Conservation (phyloP, 2,329 filamentous ascomycete genomes). For the Colletotrichum sp. region DNA sequence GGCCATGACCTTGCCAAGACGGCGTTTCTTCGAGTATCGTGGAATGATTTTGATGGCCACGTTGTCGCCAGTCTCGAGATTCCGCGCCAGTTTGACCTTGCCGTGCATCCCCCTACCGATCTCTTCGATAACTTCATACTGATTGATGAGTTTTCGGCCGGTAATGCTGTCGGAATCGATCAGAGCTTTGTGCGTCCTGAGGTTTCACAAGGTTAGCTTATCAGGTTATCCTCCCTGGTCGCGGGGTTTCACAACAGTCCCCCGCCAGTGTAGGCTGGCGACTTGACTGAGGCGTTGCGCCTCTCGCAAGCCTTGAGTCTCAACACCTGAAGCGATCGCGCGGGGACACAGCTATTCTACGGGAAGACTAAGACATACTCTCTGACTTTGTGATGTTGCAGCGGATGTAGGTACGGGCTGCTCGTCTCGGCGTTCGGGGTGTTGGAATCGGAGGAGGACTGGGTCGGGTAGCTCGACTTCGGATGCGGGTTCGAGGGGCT, state of each 20-base stretch:
- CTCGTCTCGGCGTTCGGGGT: conserved; percentile 53
- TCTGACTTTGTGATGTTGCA: conserved; percentile 76
- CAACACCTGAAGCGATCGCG: no score
- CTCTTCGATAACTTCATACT: conserved; percentile 97
- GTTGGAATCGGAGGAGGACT: conserved; percentile 57
- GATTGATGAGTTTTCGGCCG: conserved; percentile 95
- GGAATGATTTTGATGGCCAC: conserved; percentile 99
- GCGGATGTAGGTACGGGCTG: conserved; percentile 71
- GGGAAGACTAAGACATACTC: conserved; percentile 58
- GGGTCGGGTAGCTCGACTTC: conserved; percentile 38
- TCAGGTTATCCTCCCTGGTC: background rate
- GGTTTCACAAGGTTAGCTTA: conserved; percentile 2
- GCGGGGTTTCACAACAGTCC: background rate
- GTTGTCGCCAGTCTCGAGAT: conserved; percentile 74
- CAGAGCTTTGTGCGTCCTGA: conserved; percentile 84
- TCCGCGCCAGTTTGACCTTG: conserved; percentile 94
- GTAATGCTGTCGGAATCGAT: conserved; percentile 89
- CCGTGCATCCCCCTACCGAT: conserved; percentile 95
- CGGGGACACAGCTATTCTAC: background rate
- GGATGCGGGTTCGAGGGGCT: conserved; percentile 53
- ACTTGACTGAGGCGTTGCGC: conserved; percentile 2
- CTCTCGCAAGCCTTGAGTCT: background rate
- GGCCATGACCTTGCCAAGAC: conserved; percentile 81
- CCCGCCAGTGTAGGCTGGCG: background rate
- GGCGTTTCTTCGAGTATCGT: conserved; percentile 89